Conservation (phyloP, 1,284 basidiomycete species). For the Boletus semigastroideus region DNA sequence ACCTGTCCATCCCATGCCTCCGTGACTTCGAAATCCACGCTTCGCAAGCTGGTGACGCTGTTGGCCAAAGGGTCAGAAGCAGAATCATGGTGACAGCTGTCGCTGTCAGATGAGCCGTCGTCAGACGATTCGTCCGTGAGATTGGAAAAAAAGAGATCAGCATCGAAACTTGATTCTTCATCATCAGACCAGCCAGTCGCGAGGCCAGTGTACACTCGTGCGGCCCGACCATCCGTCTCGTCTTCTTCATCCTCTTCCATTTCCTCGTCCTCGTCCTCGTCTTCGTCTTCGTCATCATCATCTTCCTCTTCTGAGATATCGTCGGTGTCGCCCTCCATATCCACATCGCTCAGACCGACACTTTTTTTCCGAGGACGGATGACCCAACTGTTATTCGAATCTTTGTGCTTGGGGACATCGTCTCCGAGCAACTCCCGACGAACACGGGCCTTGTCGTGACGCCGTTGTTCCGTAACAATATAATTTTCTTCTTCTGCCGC, state of each 20-base stretch:
- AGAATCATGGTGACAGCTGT: conserved; percentile 31
- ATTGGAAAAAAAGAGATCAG: conserved; percentile 76
- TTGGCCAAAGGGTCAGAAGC: conserved; percentile 41
- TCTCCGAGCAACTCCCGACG: conserved; percentile 56
- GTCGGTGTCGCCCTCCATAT: conserved; percentile 54
- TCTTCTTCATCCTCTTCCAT: conserved; percentile 36
- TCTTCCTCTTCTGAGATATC: conserved; percentile 48
- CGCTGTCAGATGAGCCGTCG: conserved; percentile 39
- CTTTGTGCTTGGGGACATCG: conserved; percentile 46
- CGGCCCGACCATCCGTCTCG: conserved; percentile 42
- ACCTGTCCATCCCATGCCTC: conserved; percentile 73
- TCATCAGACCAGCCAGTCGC: conserved; percentile 70
- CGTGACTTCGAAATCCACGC: conserved; percentile 57
- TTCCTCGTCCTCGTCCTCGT: conserved; percentile 54
- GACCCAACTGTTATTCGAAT: conserved; percentile 59
- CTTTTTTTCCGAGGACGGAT: conserved; percentile 67
- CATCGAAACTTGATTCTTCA: conserved; percentile 74
- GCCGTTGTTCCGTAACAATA: conserved; percentile 49
- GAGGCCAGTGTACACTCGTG: conserved; percentile 53
- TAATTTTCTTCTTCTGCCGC: conserved; percentile 63
- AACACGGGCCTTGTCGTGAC: conserved; percentile 47
- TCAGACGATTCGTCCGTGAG: conserved; percentile 52
- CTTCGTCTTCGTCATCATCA: conserved; percentile 49
- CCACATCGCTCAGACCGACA: conserved; percentile 57
- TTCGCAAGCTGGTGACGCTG: conserved; percentile 35